A percentile compares a stretch with the other conserved stretches of the same genome.
Evolutionary conservation across 2,329 filamentous ascomycete species (phyloP).

Genomic region (Penicillium sp.): DNA sequence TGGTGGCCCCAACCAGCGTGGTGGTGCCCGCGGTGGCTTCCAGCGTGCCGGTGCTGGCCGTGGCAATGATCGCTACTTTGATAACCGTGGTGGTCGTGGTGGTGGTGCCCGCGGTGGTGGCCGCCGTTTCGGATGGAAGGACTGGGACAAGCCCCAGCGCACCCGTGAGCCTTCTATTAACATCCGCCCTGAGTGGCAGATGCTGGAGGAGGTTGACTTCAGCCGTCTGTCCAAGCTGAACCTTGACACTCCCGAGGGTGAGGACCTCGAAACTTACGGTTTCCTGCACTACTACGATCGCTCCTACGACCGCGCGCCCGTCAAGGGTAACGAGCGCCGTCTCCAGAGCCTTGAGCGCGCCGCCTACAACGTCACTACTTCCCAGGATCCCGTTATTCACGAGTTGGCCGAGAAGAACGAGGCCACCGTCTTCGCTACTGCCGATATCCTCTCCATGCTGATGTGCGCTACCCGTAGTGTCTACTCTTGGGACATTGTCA

Average conservation of each 20-base stretch:
- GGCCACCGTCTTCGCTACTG: conserved; percentile 93
- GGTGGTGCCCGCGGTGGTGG: conserved; percentile 58
- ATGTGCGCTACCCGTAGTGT: conserved; percentile 97
- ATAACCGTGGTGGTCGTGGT: conserved; percentile 66
- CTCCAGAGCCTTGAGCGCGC: conserved; percentile 87
- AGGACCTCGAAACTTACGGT: conserved; percentile 91
- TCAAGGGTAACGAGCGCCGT: conserved; percentile 84
- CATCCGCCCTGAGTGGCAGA: conserved; percentile 91
- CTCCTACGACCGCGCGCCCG: conserved; percentile 86
- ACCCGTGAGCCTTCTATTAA: conserved; percentile 95
- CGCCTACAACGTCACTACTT: conserved; percentile 97
- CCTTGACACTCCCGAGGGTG: conserved; percentile 88
- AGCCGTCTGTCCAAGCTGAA: conserved; percentile 93
- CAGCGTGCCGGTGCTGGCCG: conserved; percentile 68
- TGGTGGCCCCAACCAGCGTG: conserved; percentile 71
- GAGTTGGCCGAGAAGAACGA: conserved; percentile 94
- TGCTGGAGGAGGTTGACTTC: conserved; percentile 98
- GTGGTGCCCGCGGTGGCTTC: conserved; percentile 64
- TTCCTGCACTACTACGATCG: conserved; percentile 99
- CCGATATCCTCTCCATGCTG: conserved; percentile 96
- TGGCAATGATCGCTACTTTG: conserved; percentile 66
- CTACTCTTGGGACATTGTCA: conserved; percentile 97
- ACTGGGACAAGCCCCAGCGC: conserved; percentile 95
- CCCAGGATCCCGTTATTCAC: conserved; percentile 93
- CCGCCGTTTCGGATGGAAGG: conserved; percentile 95